Evolutionary conservation across 2,329 filamentous ascomycete genomes (phyloP).

Genomic region (Aspergillus felis): DNA sequence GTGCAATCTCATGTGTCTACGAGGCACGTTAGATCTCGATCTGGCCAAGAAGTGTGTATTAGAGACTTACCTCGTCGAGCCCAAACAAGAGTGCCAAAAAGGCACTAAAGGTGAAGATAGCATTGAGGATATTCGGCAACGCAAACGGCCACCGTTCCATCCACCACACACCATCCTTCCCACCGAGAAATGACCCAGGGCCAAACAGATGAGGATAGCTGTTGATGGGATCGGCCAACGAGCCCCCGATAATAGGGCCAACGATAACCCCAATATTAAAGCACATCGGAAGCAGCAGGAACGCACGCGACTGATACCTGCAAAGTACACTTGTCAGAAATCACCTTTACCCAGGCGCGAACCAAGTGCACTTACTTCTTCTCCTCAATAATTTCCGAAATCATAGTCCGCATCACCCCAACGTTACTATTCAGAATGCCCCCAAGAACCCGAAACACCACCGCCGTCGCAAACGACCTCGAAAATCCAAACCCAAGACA

Average conservation of each 20-base stretch:
- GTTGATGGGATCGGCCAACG: constrained; percentile 62
- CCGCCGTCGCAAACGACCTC: constrained; percentile 57
- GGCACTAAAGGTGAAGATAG: constrained; percentile 55
- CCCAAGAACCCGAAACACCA: constrained; percentile 63
- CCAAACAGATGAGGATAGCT: constrained; percentile 63
- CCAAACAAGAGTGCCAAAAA: constrained; percentile 57
- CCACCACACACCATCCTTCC: constrained; percentile 58
- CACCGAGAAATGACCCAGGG: constrained; percentile 53
- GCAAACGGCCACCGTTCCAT: constrained; percentile 65
- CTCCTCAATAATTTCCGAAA: constrained; percentile 66
- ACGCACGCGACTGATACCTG: constrained; percentile 50
- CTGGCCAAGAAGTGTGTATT: neutral
- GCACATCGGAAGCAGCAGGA: constrained; percentile 62
- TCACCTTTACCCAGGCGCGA: neutral
- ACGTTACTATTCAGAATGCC: constrained; percentile 70
- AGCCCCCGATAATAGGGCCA: constrained; percentile 59
- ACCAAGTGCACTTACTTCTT: constrained; percentile 50
- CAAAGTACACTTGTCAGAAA: neutral
- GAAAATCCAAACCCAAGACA: constrained; percentile 68
- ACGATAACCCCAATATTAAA: constrained; percentile 64
- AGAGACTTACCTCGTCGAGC: constrained; percentile 57
- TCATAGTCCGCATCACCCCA: constrained; percentile 71
- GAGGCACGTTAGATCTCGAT: neutral
- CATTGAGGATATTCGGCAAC: constrained; percentile 65
- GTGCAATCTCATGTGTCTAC: constrained; percentile 37